These are phyloP conservation scores for Hypoxylon crocopeplum DNA, from an alignment of 495 filamentous ascomycete genomes.

Conservation along the genomic window DNA sequence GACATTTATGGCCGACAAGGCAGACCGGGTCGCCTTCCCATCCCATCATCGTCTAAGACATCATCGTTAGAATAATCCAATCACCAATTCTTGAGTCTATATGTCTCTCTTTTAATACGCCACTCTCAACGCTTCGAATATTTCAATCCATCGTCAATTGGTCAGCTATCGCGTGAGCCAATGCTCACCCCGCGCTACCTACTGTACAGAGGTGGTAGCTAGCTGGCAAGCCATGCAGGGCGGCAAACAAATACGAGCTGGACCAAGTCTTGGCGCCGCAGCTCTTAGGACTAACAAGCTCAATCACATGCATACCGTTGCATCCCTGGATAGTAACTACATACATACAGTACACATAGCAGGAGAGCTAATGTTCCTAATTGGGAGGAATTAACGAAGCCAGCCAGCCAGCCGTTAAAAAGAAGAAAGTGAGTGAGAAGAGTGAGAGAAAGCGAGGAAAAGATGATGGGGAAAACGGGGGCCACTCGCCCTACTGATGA, in stretches of 20 bases:
- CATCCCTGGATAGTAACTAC: not conserved
- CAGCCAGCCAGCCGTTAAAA: no score
- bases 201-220: not conserved
- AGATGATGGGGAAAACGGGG: no score
- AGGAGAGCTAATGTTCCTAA: no score
- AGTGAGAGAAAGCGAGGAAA: no score
- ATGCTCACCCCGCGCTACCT: not conserved
- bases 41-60: constrained; percentile 8
- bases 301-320: constrained; percentile 28
- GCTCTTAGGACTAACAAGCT: not conserved
- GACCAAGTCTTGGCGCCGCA: constrained; percentile 25
- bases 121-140: not conserved
- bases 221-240: constrained; percentile 15
- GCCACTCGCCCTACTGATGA: no score
- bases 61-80: not conserved
- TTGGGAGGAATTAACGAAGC: no score
- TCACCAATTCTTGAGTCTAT: not conserved
- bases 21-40: constrained; percentile 8
- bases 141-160: not conserved
- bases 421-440: no score
- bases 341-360: no score
- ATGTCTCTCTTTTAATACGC: not conserved
- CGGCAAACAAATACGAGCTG: constrained; percentile 37
- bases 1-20: constrained; percentile 1
- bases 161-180: not conserved